phyloP scores from a whole-genome alignment of 495 filamentous ascomycete genomes.

The Physcia stellaris region DNA sequence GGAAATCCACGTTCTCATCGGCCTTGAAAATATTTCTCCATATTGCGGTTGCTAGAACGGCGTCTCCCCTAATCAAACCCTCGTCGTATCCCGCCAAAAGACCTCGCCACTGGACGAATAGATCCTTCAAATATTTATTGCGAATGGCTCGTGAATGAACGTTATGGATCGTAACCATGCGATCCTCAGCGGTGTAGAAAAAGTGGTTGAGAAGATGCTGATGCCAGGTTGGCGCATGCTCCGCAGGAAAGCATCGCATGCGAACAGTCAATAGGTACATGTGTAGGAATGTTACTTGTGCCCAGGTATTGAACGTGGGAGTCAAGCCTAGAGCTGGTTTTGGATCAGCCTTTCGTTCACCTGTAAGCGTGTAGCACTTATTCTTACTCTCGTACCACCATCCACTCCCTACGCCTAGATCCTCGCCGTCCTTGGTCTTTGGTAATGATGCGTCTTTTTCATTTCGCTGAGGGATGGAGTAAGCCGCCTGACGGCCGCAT shows the following conservation, averaged over 20 bases:
- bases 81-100: slow-evolving; percentile 76
- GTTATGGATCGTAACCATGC: slow-evolving; percentile 63
- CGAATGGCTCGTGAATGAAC: slow-evolving; percentile 50
- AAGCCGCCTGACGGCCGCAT: slow-evolving; percentile 63
- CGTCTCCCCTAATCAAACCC: slow-evolving; percentile 67
- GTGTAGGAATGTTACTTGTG: slow-evolving; percentile 89
- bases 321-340: slow-evolving; percentile 42
- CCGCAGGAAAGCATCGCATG: slow-evolving; percentile 54
- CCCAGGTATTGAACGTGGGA: slow-evolving; percentile 88
- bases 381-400: slow-evolving; percentile 82
- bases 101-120: slow-evolving; percentile 86
- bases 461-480: slow-evolving; percentile 47
- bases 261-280: slow-evolving; percentile 90
- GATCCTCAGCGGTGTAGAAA: slow-evolving; percentile 80
- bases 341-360: background rate
- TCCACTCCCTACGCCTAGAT: slow-evolving; percentile 59
- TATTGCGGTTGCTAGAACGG: slow-evolving; percentile 71
- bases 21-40: slow-evolving; percentile 86
- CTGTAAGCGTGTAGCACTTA: slow-evolving; percentile 14
- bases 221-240: slow-evolving; percentile 48
- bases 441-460: slow-evolving; percentile 39
- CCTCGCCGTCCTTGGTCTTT: slow-evolving; percentile 55
- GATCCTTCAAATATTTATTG: slow-evolving; percentile 79
- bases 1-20: slow-evolving; percentile 52
- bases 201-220: slow-evolving; percentile 82